phyloP scores from a whole-genome alignment of 192 early-diverging fungal species.

The Spinellus fusiger region DNA sequence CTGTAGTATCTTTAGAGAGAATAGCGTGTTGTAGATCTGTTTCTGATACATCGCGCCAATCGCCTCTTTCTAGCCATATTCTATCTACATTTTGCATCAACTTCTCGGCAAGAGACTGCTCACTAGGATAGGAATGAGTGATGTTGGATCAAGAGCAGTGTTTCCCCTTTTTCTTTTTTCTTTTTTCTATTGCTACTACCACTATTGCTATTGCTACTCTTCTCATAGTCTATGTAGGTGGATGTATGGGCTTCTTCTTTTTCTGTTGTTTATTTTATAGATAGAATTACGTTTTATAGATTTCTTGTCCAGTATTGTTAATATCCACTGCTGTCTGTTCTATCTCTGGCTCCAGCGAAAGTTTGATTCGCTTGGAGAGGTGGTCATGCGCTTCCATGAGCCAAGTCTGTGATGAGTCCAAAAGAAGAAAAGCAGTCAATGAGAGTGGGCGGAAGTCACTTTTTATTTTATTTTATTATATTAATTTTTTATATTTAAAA shows the following conservation, averaged over 20 bases:
- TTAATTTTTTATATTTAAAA: no score
- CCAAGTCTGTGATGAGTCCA: no score
- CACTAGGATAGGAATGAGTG: constrained; percentile 3
- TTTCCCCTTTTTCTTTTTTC: neutral
- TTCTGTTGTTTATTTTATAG: neutral
- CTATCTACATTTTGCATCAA: constrained; percentile 34
- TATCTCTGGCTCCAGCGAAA: constrained; percentile 29
- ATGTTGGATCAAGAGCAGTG: neutral
- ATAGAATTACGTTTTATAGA: constrained; percentile 26
- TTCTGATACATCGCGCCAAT: constrained; percentile 31
- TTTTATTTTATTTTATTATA: no score
- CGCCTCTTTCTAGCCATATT: constrained; percentile 33
- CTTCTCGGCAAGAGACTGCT: constrained; percentile 23
- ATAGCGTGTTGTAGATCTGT: constrained; percentile 3
- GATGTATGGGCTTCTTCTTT: neutral
- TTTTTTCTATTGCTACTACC: neutral
- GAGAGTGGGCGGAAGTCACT: no score
- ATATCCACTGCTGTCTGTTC: constrained; percentile 21
- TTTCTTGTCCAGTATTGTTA: constrained; percentile 25
- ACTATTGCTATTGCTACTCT: neutral
- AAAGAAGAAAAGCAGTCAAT: no score
- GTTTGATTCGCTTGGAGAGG: constrained; percentile 18
- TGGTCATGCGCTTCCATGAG: neutral
- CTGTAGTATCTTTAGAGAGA: neutral
- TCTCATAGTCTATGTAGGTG: neutral